A percentile compares a stretch with the other conserved stretches of the same genome.
phyloP scores from a whole-genome alignment of 768 basidiomycete species.

The Hericium alpestre region DNA sequence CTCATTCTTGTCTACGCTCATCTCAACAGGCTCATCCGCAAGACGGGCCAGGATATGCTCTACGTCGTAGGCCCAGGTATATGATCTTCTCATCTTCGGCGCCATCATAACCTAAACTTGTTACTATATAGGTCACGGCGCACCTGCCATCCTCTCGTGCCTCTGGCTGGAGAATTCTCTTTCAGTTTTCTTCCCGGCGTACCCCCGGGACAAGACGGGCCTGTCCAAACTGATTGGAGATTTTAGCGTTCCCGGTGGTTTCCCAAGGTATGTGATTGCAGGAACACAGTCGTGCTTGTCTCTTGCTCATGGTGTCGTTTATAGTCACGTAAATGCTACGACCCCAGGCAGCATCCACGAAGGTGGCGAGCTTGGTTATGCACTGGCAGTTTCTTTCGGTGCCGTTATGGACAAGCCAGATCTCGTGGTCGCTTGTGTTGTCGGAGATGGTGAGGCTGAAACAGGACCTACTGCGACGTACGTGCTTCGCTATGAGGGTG shows the following conservation, averaged over 20 bases:
- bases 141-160: constrained; percentile 77
- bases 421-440: constrained; percentile 65
- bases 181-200: constrained; percentile 43
- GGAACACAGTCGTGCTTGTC: not conserved
- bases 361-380: constrained; percentile 86
- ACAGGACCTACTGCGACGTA: constrained; percentile 63
- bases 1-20: constrained; percentile 57
- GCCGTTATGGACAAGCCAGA: constrained; percentile 88
- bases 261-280: constrained; percentile 48
- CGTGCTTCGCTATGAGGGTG: constrained; percentile 2
- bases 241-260: constrained; percentile 78
- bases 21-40: constrained; percentile 39
- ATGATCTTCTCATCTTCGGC: constrained; percentile 3
- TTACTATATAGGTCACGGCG: constrained; percentile 53
- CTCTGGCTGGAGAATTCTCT: constrained; percentile 80
- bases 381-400: constrained; percentile 76
- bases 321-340: constrained; percentile 66
- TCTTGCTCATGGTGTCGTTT: not conserved
- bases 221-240: constrained; percentile 57
- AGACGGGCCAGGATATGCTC: constrained; percentile 50
- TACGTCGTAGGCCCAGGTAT: constrained; percentile 73
- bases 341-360: constrained; percentile 89
- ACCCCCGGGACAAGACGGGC: constrained; percentile 46
- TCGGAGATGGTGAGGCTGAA: constrained; percentile 87
- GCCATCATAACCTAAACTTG: not conserved